Conservation (phyloP, 78 protist species). For the Andalucia godoyi region DNA sequence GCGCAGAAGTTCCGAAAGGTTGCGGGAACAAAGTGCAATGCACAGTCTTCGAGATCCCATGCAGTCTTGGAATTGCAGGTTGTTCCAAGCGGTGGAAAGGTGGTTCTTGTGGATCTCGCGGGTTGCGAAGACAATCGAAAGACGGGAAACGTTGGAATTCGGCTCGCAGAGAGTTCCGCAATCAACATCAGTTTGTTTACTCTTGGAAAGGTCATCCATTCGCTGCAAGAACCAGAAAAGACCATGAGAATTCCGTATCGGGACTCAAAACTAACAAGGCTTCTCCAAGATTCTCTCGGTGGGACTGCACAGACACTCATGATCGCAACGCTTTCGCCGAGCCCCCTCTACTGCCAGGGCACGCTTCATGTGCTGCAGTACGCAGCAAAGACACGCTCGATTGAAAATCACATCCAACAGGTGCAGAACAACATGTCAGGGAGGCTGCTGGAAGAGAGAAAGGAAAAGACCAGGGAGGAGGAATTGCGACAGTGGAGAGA, state of each 20-base stretch:
- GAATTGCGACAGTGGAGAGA: no score
- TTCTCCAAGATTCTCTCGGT: conserved; percentile 4
- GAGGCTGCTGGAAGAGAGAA: no score
- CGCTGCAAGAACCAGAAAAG: background rate
- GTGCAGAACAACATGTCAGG: no score
- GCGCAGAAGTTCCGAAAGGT: background rate
- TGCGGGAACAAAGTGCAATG: background rate
- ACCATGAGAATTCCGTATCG: background rate
- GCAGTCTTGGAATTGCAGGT: conserved; percentile 3
- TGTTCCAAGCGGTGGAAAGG: background rate
- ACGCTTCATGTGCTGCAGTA: background rate
- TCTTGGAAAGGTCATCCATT: background rate
- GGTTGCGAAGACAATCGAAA: background rate
- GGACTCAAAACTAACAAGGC: conserved; percentile 1
- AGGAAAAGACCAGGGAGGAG: no score
- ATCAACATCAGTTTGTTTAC: conserved; percentile 7
- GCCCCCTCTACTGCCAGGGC: background rate
- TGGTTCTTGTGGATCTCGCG: conserved; percentile 3
- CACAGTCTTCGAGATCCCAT: background rate
- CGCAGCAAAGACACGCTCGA: background rate
- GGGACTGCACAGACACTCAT: conserved; percentile 1
- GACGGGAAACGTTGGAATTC: background rate
- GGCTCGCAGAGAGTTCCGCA: background rate
- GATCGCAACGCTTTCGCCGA: background rate
- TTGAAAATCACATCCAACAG: background rate